Evolutionary conservation across 75 land plant genomes (phyloP).

Genomic region (Larix kaempferi): DNA sequence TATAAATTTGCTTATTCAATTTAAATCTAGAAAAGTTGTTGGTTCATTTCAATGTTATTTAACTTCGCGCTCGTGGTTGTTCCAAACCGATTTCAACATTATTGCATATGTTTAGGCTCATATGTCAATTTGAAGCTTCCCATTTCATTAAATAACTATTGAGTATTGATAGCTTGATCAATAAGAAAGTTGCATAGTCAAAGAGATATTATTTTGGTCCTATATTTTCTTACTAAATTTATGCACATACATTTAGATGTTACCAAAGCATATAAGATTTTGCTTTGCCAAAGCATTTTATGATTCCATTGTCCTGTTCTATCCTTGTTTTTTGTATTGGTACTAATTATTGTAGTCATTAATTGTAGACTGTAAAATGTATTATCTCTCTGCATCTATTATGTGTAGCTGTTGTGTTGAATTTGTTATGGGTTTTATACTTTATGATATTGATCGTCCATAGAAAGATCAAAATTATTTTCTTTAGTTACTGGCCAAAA

Average conservation of each 20-base stretch:
- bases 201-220: no score
- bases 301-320: not conserved
- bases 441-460: no score
- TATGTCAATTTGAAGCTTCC: not conserved
- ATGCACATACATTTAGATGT: not conserved
- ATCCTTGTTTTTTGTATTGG: not conserved
- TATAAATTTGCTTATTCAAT: not conserved
- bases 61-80: not conserved
- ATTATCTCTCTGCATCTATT: no score
- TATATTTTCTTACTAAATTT: not conserved
- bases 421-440: no score
- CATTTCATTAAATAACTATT: not conserved
- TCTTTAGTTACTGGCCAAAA: not conserved
- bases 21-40: not conserved
- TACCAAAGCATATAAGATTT: no score
- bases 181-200: no score
- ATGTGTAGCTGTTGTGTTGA: no score
- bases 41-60: not conserved
- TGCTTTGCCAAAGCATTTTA: not conserved
- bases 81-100: not conserved
- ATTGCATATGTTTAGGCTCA: not conserved
- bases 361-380: no score
- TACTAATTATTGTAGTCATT: not conserved
- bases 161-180: not conserved
- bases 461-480: no score